Evolutionary conservation across 2,329 filamentous ascomycete genomes (phyloP), one percentile per base, ranked within the genome.

Genomic region (Zymoseptoria pseudotritici): DNA sequence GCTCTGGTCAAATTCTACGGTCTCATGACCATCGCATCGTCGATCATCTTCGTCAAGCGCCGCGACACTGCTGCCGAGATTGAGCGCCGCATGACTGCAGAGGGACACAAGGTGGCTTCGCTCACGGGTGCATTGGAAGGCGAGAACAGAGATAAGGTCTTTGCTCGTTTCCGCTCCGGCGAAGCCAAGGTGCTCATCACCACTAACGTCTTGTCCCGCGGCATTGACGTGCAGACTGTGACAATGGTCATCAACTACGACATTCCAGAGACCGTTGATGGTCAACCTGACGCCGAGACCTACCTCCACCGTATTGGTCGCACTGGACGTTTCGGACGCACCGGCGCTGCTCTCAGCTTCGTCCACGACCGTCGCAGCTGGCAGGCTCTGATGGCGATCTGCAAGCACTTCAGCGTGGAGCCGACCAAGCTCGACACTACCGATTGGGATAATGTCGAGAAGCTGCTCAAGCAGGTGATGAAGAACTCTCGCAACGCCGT

Each of bases 211-310:
- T 83, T 99, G 60, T 90, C 94, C 8, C 91, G 94, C 72, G 94
- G 94, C 73, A 97, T 99, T 70, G 94, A 99, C 71, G 79, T 97
- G 73, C 76, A 95, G 78, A 87, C 86, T 26, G 94, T 99, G 13
- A 96, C 91, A 9, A 94, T 99, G 87, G 94, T 99, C 57, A 91
- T 99, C 80, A 99, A 99, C 80, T 99, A 99, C 76, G 79, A 86
- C 69, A 76, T 82, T 36, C 80, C 80, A 3, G 79, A 80, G 58
- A 74, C 76, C 53, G 74, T 74, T 21, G 87, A 88, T 71, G 86
- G 88, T 50, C 77, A 82, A 31, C 89, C 93, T 13, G 94, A 99
- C 72, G 86, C 86, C 53, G 92, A 97, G 79, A 99, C 94, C 0
- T 99, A 99, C 72, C 87, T 99, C 54, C 94, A 99, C 81, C 89